Evolutionary conservation across 768 basidiomycete species (phyloP).

Genomic region (Cystofilobasidium ferigula): DNA sequence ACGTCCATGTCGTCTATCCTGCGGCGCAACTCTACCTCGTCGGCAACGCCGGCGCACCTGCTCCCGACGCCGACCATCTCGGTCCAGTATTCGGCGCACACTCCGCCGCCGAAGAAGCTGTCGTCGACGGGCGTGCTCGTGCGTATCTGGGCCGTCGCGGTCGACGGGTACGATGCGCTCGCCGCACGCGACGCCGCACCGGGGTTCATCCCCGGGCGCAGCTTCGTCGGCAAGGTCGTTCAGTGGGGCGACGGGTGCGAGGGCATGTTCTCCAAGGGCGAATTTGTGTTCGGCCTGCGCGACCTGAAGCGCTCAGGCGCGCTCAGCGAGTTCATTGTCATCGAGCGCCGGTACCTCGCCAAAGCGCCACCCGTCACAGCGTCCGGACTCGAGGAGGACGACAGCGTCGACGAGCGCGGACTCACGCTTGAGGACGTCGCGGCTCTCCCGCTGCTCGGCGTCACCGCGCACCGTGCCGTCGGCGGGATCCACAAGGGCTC

Average conservation of each 20-base stretch:
- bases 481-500: slow-evolving; percentile 26
- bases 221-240: slow-evolving; percentile 32
- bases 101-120: slow-evolving; percentile 25
- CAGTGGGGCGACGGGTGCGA: slow-evolving; percentile 28
- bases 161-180: slow-evolving; percentile 30
- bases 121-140: slow-evolving; percentile 30
- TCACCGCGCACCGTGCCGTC: slow-evolving; percentile 27
- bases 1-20: slow-evolving; percentile 9
- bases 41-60: slow-evolving; percentile 3
- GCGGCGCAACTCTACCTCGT: neutral
- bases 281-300: slow-evolving; percentile 31
- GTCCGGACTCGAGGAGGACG: neutral
- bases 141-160: slow-evolving; percentile 30
- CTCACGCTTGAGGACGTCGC: slow-evolving; percentile 30
- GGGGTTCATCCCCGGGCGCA: slow-evolving; percentile 31
- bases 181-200: slow-evolving; percentile 26
- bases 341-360: slow-evolving; percentile 29
- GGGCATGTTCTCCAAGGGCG: slow-evolving; percentile 28
- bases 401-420: neutral
- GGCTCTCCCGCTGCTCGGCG: slow-evolving; percentile 28
- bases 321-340: slow-evolving; percentile 28
- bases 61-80: slow-evolving; percentile 13
- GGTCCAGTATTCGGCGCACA: slow-evolving; percentile 14
- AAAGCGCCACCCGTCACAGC: slow-evolving; percentile 26
- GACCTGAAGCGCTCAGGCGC: slow-evolving; percentile 28